A percentile compares a stretch with the other conserved stretches of the same genome.
Evolutionary conservation across 352 stramenopile genomes (phyloP).

Genomic region (Phytophthora tentaculata): DNA sequence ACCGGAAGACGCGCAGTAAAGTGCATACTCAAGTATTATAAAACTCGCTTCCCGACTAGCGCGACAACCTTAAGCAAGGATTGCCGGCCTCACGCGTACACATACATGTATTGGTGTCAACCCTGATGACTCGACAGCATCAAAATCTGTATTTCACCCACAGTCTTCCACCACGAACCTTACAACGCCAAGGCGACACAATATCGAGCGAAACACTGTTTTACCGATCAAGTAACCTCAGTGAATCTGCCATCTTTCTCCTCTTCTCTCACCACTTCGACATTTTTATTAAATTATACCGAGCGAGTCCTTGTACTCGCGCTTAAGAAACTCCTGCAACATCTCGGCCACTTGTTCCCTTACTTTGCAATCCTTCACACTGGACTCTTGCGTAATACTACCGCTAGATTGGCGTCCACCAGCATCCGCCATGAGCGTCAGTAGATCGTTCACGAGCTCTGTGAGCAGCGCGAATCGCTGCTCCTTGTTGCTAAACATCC

Average conservation of each 20-base stretch:
- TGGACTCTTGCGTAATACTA: slow-evolving; percentile 6
- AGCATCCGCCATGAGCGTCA: slow-evolving; percentile 14
- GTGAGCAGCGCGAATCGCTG: slow-evolving; percentile 37
- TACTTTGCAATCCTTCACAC: slow-evolving; percentile 19
- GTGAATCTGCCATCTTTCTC: neutral
- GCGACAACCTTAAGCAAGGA: too few species aligned
- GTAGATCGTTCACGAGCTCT: slow-evolving; percentile 37
- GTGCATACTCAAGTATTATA: neutral
- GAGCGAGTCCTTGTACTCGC: slow-evolving; percentile 30
- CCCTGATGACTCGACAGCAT: too few species aligned
- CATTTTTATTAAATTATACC: slow-evolving; percentile 48
- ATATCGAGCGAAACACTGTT: neutral
- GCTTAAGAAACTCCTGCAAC: slow-evolving; percentile 38
- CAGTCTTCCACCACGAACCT: neutral
- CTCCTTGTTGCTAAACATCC: slow-evolving; percentile 29
- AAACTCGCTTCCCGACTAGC: too few species aligned
- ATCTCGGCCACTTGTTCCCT: slow-evolving; percentile 22
- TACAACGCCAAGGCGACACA: too few species aligned
- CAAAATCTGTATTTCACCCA: too few species aligned
- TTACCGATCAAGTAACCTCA: neutral
- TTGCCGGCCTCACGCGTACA: too few species aligned
- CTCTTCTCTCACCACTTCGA: neutral
- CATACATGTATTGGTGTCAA: too few species aligned
- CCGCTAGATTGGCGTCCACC: neutral
- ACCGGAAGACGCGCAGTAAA: slow-evolving; percentile 11